A percentile compares a stretch with the other conserved stretches of the same genome.
Evolutionary conservation across 352 stramenopile species (phyloP).

Genomic region (Thraustochytrium striatum): DNA sequence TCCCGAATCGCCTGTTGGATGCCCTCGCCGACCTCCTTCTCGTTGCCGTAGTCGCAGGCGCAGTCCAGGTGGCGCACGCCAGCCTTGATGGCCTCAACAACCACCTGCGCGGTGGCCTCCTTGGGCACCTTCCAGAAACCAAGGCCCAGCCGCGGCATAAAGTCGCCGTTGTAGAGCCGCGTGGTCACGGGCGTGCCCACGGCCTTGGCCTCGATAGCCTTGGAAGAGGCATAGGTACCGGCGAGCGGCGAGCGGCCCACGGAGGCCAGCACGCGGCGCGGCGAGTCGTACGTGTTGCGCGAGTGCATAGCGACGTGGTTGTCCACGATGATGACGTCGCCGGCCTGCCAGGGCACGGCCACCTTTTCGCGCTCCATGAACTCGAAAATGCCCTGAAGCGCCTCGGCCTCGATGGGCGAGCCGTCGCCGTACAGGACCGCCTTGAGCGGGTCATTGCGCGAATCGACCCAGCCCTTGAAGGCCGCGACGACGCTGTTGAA

Average conservation of each 20-base stretch:
- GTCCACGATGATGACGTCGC: constrained; percentile 53
- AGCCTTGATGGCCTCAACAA: constrained; percentile 49
- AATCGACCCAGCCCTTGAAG: constrained; percentile 61
- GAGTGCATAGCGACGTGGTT: constrained; percentile 54
- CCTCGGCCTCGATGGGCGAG: constrained; percentile 55
- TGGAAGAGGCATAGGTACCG: neutral
- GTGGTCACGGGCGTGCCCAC: constrained; percentile 3
- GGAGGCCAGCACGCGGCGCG: constrained; percentile 45
- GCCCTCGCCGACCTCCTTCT: constrained; percentile 53
- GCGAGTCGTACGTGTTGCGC: constrained; percentile 47
- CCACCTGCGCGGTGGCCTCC: constrained; percentile 20
- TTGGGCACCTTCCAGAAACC: constrained; percentile 51
- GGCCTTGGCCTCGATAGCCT: constrained; percentile 15
- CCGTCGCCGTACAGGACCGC: constrained; percentile 61
- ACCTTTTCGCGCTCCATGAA: constrained; percentile 61
- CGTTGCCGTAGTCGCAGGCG: constrained; percentile 54
- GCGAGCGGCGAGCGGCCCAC: constrained; percentile 11
- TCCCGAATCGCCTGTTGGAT: constrained; percentile 46
- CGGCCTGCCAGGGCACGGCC: constrained; percentile 50
- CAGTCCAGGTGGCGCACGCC: constrained; percentile 55
- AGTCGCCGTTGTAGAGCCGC: constrained; percentile 25
- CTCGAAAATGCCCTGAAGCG: constrained; percentile 57
- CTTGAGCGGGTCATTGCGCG: constrained; percentile 60
- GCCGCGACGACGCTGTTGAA: constrained; percentile 62
- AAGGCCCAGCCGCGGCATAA: constrained; percentile 52